These are phyloP conservation scores for Xylaria arbuscula DNA, from an alignment of 2,329 filamentous ascomycete genomes.

Conservation along the genomic window DNA sequence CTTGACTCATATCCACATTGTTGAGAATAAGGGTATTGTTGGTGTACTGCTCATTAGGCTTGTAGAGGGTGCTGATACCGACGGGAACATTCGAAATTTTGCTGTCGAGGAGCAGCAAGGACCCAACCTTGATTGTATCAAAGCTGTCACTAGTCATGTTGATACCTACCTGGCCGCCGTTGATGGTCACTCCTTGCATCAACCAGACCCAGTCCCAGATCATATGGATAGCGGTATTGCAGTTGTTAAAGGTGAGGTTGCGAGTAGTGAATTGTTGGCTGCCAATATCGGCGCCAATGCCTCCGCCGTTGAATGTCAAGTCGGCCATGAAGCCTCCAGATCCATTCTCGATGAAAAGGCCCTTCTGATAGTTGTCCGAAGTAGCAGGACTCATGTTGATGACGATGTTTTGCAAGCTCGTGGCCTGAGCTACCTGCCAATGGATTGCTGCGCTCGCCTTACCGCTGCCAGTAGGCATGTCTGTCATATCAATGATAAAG, in stretches of 20 bases:
- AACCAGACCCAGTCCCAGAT: slow-evolving; percentile 94
- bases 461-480: slow-evolving; percentile 62
- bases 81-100: slow-evolving; percentile 79
- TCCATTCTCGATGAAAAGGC: slow-evolving; percentile 87
- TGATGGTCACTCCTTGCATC: slow-evolving; percentile 79
- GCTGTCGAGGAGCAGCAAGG: slow-evolving; percentile 84
- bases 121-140: slow-evolving; percentile 81
- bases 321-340: slow-evolving; percentile 87
- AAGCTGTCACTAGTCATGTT: slow-evolving; percentile 77
- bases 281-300: slow-evolving; percentile 81
- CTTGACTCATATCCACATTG: slow-evolving; percentile 84
- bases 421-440: slow-evolving; percentile 88
- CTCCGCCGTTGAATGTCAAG: slow-evolving; percentile 84
- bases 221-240: slow-evolving; percentile 85
- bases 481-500: slow-evolving; percentile 80
- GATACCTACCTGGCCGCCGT: slow-evolving; percentile 78
- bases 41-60: slow-evolving; percentile 68
- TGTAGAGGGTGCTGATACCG: slow-evolving; percentile 81
- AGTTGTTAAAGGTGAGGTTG: slow-evolving; percentile 84
- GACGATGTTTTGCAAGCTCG: slow-evolving; percentile 81
- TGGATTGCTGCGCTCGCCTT: slow-evolving; percentile 76
- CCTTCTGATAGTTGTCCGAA: slow-evolving; percentile 74
- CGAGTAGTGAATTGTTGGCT: slow-evolving; percentile 90
- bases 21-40: slow-evolving; percentile 87
- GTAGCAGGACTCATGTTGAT: slow-evolving; percentile 79